Conservation (phyloP, 768 basidiomycete species). For the Auriscalpium orientale region DNA sequence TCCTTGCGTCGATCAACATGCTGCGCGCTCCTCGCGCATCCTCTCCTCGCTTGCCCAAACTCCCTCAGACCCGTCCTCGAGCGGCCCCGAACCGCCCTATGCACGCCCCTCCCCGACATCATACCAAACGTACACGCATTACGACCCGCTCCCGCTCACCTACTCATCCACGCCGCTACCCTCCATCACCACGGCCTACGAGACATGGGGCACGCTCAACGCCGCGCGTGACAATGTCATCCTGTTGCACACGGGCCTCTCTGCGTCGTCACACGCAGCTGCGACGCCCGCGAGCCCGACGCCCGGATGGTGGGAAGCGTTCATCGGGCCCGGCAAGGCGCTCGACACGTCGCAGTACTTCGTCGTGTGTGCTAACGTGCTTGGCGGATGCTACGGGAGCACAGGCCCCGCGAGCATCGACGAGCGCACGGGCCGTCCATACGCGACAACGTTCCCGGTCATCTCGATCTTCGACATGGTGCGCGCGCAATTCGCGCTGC, state of each 20-base stretch:
- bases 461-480: conserved; percentile 97
- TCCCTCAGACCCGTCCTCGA: conserved; percentile 25
- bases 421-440: conserved; percentile 57
- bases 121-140: conserved; percentile 64
- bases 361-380: conserved; percentile 91
- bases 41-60: conserved; percentile 23
- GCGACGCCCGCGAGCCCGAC: conserved; percentile 68
- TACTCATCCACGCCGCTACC: conserved; percentile 46
- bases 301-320: conserved; percentile 98
- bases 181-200: conserved; percentile 86
- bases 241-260: conserved; percentile 91
- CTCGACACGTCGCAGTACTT: conserved; percentile 91
- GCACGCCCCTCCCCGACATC: conserved; percentile 69
- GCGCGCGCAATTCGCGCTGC: conserved; percentile 78
- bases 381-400: conserved; percentile 96
- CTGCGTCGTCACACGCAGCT: conserved; percentile 92
- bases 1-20: conserved; percentile 82
- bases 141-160: conserved; percentile 53
- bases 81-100: conserved; percentile 79
- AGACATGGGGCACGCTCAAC: conserved; percentile 93
- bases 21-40: conserved; percentile 54
- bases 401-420: conserved; percentile 89
- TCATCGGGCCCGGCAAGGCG: conserved; percentile 91
- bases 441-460: conserved; percentile 88
- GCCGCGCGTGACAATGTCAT: conserved; percentile 78